A percentile compares a stretch with the other conserved stretches of the same genome.
Evolutionary conservation across 805 yeast genomes (phyloP).

Genomic region (Osmozyma mogii): DNA sequence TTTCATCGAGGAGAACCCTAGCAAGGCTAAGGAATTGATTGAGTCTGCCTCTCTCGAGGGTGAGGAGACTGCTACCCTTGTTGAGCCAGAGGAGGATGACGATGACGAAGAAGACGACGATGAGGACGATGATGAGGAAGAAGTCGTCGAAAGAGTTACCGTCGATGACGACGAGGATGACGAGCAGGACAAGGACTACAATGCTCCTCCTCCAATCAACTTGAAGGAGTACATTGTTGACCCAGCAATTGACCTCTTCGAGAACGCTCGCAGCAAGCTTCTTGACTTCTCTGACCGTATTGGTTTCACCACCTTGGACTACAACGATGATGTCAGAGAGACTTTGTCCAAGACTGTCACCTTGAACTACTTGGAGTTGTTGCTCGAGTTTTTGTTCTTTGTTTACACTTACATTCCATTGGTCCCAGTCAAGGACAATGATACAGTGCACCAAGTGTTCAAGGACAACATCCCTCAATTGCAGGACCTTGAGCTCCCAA

Average conservation of each 20-base stretch:
- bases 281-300: constrained; percentile 26
- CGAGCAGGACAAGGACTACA: constrained; percentile 27
- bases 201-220: constrained; percentile 32
- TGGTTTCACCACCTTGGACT: constrained; percentile 28
- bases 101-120: constrained; percentile 6
- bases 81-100: constrained; percentile 10
- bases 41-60: constrained; percentile 9
- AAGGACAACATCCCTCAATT: constrained; percentile 24
- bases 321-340: constrained; percentile 32
- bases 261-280: constrained; percentile 16
- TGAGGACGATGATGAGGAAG: neutral
- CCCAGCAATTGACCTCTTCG: constrained; percentile 26
- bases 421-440: constrained; percentile 28
- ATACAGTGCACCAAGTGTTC: constrained; percentile 27
- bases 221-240: constrained; percentile 31
- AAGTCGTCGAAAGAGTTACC: neutral
- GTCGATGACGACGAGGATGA: constrained; percentile 28
- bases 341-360: constrained; percentile 29
- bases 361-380: constrained; percentile 25
- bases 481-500: constrained; percentile 14
- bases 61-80: constrained; percentile 14
- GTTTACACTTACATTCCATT: constrained; percentile 27
- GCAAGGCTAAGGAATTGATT: constrained; percentile 15
- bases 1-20: constrained; percentile 21
- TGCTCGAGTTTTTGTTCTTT: constrained; percentile 22